Evolutionary conservation across 441 rosid species (phyloP), one percentile per base, ranked within the genome.

Genomic region (Rhodomyrtus psidioides): DNA sequence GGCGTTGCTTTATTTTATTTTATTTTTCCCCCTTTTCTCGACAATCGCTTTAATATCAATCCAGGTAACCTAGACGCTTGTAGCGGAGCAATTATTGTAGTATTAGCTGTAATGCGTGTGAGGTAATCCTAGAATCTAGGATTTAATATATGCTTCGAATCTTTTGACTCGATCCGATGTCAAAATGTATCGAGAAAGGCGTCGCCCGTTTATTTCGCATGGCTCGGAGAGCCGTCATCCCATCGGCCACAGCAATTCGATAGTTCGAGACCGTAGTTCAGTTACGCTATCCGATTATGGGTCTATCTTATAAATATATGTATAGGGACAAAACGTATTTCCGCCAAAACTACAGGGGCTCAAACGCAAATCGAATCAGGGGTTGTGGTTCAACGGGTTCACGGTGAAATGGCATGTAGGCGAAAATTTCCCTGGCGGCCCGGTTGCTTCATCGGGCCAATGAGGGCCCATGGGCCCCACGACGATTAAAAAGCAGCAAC

Each of bases 391-490:
- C 79, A 24, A 70, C 1, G 79, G 79, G 51, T 10, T 70, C 79
- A 21, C n/a, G 49, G 16, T 70, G 79, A 26, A 6, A 44, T 3
- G 2, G 16, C 79, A 23, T 70, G 79, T 23, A 70, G 49, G 49
- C n/a, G 16, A 24, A 16, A 21, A 44, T 21, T 42, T 1, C n/a
- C 49, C 49, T 6, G 49, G 9, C 5, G n/a, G n/a, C 79, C 79
- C 16, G 0, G 79, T 39, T 23, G 49, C 49, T 70, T 70, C 49
- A 49, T 10, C n/a, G 1, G n/a, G 79, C 51, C 79, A 39, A 70
- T 21, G 79, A n/a, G 28, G n/a, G n/a, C n/a, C 0, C 55, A 7
- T 26, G 57, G 90, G 92, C 79, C 91, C 91, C 91, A 86, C 90
- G 6, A 0, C 2, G 30, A 39, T 51, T 28, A 10, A 83, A 83